Evolutionary conservation across 2,329 filamentous ascomycete species (phyloP).

Genomic region (Colletotrichum euphorbiae): DNA sequence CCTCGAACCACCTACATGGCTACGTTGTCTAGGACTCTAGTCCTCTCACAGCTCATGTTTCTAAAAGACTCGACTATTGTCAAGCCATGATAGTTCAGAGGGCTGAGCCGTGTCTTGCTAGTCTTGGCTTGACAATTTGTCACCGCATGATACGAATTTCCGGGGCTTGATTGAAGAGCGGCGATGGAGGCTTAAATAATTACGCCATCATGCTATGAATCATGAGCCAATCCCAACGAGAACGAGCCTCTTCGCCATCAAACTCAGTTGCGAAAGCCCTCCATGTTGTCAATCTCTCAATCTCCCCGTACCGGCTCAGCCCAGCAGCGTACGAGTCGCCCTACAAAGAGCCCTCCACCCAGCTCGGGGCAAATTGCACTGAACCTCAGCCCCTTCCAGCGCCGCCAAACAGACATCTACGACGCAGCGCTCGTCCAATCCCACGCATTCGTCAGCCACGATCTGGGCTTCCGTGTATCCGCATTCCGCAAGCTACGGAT

Average conservation of each 20-base stretch:
- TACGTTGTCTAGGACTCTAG: slow-evolving; percentile 2
- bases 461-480: slow-evolving; percentile 4
- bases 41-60: slow-evolving; percentile 6
- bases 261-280: slow-evolving; percentile 17
- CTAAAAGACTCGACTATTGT: slow-evolving; percentile 5
- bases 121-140: slow-evolving; percentile 25
- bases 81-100: neutral
- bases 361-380: slow-evolving; percentile 36
- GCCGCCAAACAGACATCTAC: slow-evolving; percentile 14
- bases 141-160: neutral
- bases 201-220: slow-evolving; percentile 17
- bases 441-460: slow-evolving; percentile 24
- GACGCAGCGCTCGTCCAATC: slow-evolving; percentile 23
- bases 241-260: slow-evolving; percentile 18
- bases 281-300: slow-evolving; percentile 4
- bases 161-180: slow-evolving; percentile 4
- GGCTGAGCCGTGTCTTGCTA: slow-evolving; percentile 10
- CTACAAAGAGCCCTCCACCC: slow-evolving; percentile 23
- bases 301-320: slow-evolving; percentile 17
- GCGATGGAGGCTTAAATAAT: slow-evolving; percentile 26
- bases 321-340: slow-evolving; percentile 26
- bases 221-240: slow-evolving; percentile 1
- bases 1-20: slow-evolving; percentile 7
- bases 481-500: slow-evolving; percentile 15
- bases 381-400: slow-evolving; percentile 33